A percentile compares a stretch with the other conserved stretches of the same genome.
Conservation (phyloP, 345 rosid species). For the Stellera chamaejasme region DNA sequence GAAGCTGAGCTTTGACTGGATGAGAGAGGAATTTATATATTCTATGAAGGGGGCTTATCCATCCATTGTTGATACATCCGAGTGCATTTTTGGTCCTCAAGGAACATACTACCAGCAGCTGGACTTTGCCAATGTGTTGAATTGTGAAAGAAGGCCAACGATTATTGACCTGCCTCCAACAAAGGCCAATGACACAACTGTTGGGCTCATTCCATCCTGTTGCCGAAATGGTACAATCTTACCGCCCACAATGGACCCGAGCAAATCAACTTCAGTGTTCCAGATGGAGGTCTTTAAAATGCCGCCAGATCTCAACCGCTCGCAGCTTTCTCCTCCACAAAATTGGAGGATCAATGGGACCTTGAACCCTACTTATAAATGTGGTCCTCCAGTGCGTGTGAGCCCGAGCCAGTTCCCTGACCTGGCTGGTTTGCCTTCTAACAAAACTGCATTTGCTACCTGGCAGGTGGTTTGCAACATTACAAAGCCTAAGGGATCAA, state of each 20-base stretch:
- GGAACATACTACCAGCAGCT: conserved; percentile 34
- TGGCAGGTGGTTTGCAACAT: conserved; percentile 99
- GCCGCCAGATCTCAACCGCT: conserved; percentile 82
- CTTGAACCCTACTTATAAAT: conserved; percentile 70
- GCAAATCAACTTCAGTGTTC: conserved; percentile 69
- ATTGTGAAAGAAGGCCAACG: conserved; percentile 79
- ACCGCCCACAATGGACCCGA: conserved; percentile 75
- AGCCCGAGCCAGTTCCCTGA: conserved; percentile 73
- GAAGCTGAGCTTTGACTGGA: conserved; percentile 97
- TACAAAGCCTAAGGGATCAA: conserved; percentile 52
- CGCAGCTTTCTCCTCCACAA: conserved; percentile 63
- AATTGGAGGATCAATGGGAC: conserved; percentile 82
- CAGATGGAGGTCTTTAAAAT: conserved; percentile 84
- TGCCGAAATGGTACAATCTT: conserved; percentile 88
- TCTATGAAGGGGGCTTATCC: conserved; percentile 95
- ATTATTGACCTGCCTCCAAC: conserved; percentile 87
- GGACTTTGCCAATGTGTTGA: conserved; percentile 69
- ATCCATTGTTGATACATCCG: conserved; percentile 57
- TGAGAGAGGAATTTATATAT: conserved; percentile 64
- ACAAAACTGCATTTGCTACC: conserved; percentile 65
- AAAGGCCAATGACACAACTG: conserved; percentile 57
- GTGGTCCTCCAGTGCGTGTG: conserved; percentile 79
- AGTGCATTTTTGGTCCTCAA: conserved; percentile 75
- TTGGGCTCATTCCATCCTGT: conserved; percentile 67
- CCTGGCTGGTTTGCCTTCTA: conserved; percentile 55